Conservation (phyloP, 129 eudicot genomes). For the sunflower (Helianthus annuus) region HanXRQr2.0-SUNRISE NC_035447.2:150940853-150941352, state of each 20-base stretch:
- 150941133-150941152: slow-evolving; percentile 2
- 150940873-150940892: neutral
- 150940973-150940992: neutral
- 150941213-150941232: neutral
- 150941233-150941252: neutral
- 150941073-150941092: neutral
- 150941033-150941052: slow-evolving; percentile 2
- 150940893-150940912: slow-evolving; percentile 1
- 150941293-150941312: too few species aligned
- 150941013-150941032: neutral
- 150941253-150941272: neutral
- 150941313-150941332: neutral
- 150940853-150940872: neutral
- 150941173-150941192: neutral
- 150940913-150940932: neutral
- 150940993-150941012: neutral
- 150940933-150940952: neutral
- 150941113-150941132: neutral
- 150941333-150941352: neutral
- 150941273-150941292: neutral
- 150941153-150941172: neutral
- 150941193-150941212: too few species aligned
- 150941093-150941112: neutral
- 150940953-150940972: neutral
- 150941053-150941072: neutral